A percentile compares a stretch with the other conserved stretches of the same genome.
Evolutionary conservation across 2,329 filamentous ascomycete species (phyloP).

Genomic region (Xylariales sp.): DNA sequence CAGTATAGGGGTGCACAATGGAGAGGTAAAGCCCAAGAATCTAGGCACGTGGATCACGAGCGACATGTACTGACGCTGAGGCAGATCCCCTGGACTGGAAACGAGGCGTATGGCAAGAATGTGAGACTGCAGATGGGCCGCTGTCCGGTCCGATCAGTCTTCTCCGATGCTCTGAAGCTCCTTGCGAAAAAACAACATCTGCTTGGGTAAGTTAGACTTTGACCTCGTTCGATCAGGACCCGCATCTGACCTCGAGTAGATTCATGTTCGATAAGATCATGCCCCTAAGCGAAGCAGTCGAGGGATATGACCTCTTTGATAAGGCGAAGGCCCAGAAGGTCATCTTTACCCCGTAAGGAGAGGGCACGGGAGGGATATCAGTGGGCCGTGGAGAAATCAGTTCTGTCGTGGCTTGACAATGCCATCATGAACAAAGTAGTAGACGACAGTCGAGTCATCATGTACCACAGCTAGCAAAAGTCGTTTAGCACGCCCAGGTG

Average conservation of each 20-base stretch:
- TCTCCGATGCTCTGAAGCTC: constrained; percentile 9
- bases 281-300: constrained; percentile 61
- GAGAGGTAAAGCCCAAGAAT: constrained; percentile 45
- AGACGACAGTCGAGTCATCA: constrained; percentile 78
- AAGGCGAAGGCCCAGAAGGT: constrained; percentile 72
- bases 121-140: constrained; percentile 70
- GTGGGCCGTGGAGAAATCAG: constrained; percentile 31
- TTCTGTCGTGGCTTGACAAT: constrained; percentile 84
- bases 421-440: constrained; percentile 83
- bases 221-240: neutral
- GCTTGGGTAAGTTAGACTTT: constrained; percentile 32
- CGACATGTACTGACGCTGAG: neutral
- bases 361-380: neutral
- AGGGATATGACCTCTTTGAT: constrained; percentile 69
- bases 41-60: neutral
- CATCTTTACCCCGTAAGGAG: constrained; percentile 53
- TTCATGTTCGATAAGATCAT: constrained; percentile 74
- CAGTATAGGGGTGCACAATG: constrained; percentile 73
- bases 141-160: constrained; percentile 53
- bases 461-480: constrained; percentile 71
- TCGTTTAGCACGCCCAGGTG: constrained; percentile 54
- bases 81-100: constrained; percentile 45
- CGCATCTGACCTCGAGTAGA: neutral
- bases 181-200: constrained; percentile 9
- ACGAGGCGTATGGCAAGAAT: constrained; percentile 53